Conservation (phyloP, 2,329 filamentous ascomycete species). For the Diplodia seriata region DNA sequence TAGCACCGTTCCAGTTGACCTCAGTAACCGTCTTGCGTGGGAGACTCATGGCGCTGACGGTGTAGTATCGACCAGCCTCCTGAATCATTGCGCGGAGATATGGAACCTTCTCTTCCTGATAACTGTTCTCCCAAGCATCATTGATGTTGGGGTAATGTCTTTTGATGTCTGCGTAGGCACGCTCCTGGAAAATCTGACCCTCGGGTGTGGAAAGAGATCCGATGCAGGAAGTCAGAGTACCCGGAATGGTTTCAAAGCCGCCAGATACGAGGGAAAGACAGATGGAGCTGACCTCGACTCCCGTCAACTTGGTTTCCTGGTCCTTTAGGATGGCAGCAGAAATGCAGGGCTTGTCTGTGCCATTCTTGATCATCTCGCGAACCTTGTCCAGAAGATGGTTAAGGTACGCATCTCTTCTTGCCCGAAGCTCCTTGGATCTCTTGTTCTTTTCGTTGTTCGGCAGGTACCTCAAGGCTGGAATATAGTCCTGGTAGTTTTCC, state of each 20-base stretch:
- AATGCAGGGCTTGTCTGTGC: conserved; percentile 62
- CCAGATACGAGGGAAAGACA: conserved; percentile 61
- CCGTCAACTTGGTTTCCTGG: conserved; percentile 59
- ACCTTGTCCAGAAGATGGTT: conserved; percentile 59
- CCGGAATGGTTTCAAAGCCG: conserved; percentile 63
- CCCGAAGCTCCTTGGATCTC: conserved; percentile 55
- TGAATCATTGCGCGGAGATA: conserved; percentile 59
- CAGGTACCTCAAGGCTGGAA: conserved; percentile 58
- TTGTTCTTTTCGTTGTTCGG: conserved; percentile 61
- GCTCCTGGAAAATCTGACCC: conserved; percentile 60
- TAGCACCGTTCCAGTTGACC: conserved; percentile 59
- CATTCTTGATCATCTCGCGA: conserved; percentile 58
- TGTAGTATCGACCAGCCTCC: conserved; percentile 62
- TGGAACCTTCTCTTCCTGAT: conserved; percentile 57
- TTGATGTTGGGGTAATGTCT: conserved; percentile 54
- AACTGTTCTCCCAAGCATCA: conserved; percentile 56
- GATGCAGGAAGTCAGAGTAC: conserved; percentile 60
- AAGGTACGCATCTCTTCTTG: conserved; percentile 58
- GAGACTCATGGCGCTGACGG: conserved; percentile 61
- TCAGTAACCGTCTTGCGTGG: conserved; percentile 60
- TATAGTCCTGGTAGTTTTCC: conserved; percentile 63
- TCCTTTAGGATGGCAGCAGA: conserved; percentile 62
- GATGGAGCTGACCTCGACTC: conserved; percentile 62
- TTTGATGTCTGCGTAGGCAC: conserved; percentile 60
- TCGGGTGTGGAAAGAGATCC: conserved; percentile 58